Conservation (phyloP, 2,329 filamentous ascomycete species). For the Cladosporium oxysporum region DNA sequence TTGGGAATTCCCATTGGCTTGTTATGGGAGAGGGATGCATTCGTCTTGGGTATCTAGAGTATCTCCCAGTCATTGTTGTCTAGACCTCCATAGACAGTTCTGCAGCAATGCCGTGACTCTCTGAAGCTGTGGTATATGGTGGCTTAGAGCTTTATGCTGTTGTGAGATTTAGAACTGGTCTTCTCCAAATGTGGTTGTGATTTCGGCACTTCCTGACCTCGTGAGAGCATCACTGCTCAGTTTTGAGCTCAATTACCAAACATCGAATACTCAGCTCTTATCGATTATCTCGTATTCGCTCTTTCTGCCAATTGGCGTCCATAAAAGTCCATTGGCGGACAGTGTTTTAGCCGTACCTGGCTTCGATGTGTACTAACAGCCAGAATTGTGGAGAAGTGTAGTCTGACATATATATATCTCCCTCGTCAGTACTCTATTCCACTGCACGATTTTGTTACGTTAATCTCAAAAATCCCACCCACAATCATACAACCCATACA, state of each 20-base stretch:
- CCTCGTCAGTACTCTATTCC: not conserved
- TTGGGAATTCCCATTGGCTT: not conserved
- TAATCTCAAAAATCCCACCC: too few relatives aligned
- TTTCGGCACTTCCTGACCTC: too few relatives aligned
- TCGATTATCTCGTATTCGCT: not conserved
- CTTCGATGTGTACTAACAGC: not conserved
- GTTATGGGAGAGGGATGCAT: not conserved
- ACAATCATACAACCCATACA: too few relatives aligned
- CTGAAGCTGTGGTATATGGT: too few relatives aligned
- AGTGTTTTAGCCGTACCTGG: not conserved
- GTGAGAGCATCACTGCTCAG: too few relatives aligned
- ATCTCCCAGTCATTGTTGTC: not conserved
- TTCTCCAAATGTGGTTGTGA: too few relatives aligned
- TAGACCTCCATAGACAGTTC: not conserved
- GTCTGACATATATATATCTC: not conserved
- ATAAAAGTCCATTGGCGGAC: not conserved
- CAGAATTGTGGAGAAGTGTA: not conserved
- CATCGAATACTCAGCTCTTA: too few relatives aligned
- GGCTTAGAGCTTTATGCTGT: too few relatives aligned
- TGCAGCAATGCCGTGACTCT: not conserved
- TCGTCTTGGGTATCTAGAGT: not conserved
- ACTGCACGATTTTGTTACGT: too few relatives aligned
- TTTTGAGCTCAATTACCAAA: too few relatives aligned
- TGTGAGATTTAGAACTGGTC: too few relatives aligned
- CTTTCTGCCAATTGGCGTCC: not conserved